A percentile compares a stretch with the other conserved stretches of the same genome.
Evolutionary conservation across 805 yeast genomes (phyloP).

Genomic region (Metschnikowia hibisci): DNA sequence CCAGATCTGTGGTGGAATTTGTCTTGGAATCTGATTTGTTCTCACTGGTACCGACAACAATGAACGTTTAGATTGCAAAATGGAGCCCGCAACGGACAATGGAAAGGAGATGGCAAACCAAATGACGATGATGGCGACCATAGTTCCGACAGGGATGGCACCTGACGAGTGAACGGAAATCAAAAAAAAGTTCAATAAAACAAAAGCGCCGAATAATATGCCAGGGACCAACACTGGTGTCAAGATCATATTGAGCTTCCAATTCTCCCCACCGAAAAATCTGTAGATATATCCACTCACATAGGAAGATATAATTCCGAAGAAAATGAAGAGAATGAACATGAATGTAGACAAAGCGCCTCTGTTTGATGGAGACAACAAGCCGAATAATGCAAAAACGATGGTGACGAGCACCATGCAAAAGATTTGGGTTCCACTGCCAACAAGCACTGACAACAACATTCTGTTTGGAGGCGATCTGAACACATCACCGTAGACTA

Average conservation of each 20-base stretch:
- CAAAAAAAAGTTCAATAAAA: constrained; percentile 77
- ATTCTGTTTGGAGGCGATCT: constrained; percentile 72
- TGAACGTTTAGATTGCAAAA: constrained; percentile 65
- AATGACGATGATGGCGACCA: constrained; percentile 71
- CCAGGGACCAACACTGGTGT: constrained; percentile 91
- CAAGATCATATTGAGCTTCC: constrained; percentile 80
- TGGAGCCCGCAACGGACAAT: constrained; percentile 76
- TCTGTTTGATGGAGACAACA: constrained; percentile 89
- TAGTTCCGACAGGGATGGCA: constrained; percentile 89
- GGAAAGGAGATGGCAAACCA: constrained; percentile 90
- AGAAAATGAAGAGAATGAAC: constrained; percentile 77
- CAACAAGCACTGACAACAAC: constrained; percentile 74
- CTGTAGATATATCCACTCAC: constrained; percentile 84
- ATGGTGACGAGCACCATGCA: constrained; percentile 72
- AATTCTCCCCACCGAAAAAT: constrained; percentile 85
- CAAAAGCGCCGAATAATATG: constrained; percentile 54
- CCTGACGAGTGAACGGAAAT: constrained; percentile 81
- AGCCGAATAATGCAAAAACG: constrained; percentile 80
- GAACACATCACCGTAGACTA: constrained; percentile 92
- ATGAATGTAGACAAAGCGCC: constrained; percentile 89
- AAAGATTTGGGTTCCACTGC: constrained; percentile 83
- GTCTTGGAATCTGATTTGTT: constrained; percentile 94
- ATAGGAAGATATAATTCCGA: constrained; percentile 80
- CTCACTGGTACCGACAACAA: constrained; percentile 70
- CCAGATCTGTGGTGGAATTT: constrained; percentile 89